Evolutionary conservation across 139 green algal genomes (phyloP), one percentile per base, ranked within the genome.

Genomic region (Microglena sp.): DNA sequence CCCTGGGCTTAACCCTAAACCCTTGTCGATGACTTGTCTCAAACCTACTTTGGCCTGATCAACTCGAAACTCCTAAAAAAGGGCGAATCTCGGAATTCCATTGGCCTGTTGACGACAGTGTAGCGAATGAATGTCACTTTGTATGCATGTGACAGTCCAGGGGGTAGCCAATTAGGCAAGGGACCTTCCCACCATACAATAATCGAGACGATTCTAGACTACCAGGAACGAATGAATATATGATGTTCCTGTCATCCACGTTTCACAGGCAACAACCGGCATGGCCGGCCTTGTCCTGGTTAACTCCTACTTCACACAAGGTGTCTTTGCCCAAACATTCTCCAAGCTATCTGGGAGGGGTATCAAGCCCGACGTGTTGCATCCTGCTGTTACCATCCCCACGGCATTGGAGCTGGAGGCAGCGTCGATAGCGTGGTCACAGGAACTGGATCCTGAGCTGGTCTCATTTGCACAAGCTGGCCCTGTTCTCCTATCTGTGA

Each of bases 401-500:
- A 30, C 60, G 0, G 50, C 76, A 0, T 4, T n/a, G n/a, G 68
- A 74, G 5, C 70, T 94, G 45, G 7, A 55, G 0, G 58, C 62
- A 3, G 79, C 83, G 0, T 35, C 34, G 2, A 57, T 32, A 0
- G 28, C 34, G 1, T 90, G 81, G 85, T 35, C 35, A 3, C n/a
- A 34, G 0, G 68, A 73, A 36, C 64, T 90, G 53, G 64, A 68
- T 2, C 11, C 64, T 1, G 78, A 84, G 0, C 55, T 89, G 35
- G 72, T 71, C 0, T 18, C 28, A 0, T 87, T 86, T 53, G 66
- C 88, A 18, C 35, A 46, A 11, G 62, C 33, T 18, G 71, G 70
- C 3, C 74, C 76, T 3, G 72, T 85, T 0, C 92, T 98, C 66
- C 77, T 98, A 46, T 98, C 93, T 53, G 92, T 98, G 67, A 98